Base-by-base conservation (phyloP, 345 rosid genomes). In the Salix udensis region DNA sequence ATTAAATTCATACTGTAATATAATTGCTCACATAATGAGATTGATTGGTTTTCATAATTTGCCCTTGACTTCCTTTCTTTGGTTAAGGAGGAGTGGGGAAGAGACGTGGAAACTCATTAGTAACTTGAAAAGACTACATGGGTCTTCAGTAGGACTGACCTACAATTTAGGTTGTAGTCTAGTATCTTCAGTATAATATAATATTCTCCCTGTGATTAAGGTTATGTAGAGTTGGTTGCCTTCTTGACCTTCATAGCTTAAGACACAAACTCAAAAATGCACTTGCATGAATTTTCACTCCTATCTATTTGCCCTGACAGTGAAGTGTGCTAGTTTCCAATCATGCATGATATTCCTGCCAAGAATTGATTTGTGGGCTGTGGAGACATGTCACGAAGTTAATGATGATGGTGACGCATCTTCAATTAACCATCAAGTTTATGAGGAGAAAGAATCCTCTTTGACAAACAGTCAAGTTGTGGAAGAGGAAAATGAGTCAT, bases 321-420 rank as follows among this genome's bases (percentile, higher is more conserved):
- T 85, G 88, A 96, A 90, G 90, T 93, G 97, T 87, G 88, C 92
- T 77, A 88, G 90, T 77, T 77, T 76, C 72, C 86, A 87, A 55
- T 86, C 91, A 76, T 86, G 91, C 77, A 77, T 91, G 65, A 78
- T 96, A 40, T 96, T 89, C 85, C 88, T 93, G 97, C 98, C 99
- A 53, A 86, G 97, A 86, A 87, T 96, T 80, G 99, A 93, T 87
- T 85, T 96, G 73, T 96, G 99, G 98, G 98, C 98, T 72, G 80
- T 91, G 76, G 91, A 89, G 85, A 74, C 85, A 70, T 72, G 79
- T 74, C 75, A 60, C 44, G 77, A 82, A 66, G 77, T 71, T 68
- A 48, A 79, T 44, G 83, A 81, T 40, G 85, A 68, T 58, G 68
- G 67, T 65, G 70, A 78, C 71, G 82, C 77, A 30, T 79, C 77